These are phyloP conservation scores for Wickerhamiella bombiphila DNA, from an alignment of 805 yeast genomes.

Conservation along the genomic window DNA sequence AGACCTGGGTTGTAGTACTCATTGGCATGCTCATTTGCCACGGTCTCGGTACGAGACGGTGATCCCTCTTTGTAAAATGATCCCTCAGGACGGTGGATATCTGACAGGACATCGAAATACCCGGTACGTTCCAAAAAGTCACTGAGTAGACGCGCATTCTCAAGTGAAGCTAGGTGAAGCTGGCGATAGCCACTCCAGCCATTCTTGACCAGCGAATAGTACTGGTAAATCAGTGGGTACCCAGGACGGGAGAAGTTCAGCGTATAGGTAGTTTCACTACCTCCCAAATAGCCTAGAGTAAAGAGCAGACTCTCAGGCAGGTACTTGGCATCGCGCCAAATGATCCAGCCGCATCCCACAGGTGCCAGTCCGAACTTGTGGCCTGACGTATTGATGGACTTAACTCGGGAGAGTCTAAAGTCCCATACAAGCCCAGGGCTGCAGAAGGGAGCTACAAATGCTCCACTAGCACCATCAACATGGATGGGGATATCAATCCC, in stretches of 20 bases:
- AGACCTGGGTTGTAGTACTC: constrained; percentile 51
- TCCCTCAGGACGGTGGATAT: constrained; percentile 51
- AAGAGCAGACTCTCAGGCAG: constrained; percentile 63
- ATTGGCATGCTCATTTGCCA: constrained; percentile 5
- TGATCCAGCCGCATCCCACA: constrained; percentile 86
- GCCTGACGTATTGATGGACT: constrained; percentile 77
- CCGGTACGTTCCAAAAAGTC: constrained; percentile 48
- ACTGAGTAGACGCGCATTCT: constrained; percentile 56
- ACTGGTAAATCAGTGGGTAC: constrained; percentile 77
- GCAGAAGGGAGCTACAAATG: constrained; percentile 70
- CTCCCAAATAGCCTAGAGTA: constrained; percentile 72
- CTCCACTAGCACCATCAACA: constrained; percentile 91
- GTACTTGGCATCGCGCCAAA: constrained; percentile 53
- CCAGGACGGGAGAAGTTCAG: constrained; percentile 89
- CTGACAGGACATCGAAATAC: constrained; percentile 59
- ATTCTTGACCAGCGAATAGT: constrained; percentile 56
- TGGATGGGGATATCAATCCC: constrained; percentile 69
- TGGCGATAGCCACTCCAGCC: constrained; percentile 61
- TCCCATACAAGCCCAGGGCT: constrained; percentile 75
- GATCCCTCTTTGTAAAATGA: constrained; percentile 18
- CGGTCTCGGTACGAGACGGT: constrained; percentile 18
- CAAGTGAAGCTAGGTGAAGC: constrained; percentile 46
- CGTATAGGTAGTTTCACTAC: constrained; percentile 73
- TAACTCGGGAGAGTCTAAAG: constrained; percentile 61
- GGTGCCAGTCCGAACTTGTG: constrained; percentile 86